Base-by-base conservation (phyloP, 305 asterid genomes). In the Fraxinus floribunda region DNA sequence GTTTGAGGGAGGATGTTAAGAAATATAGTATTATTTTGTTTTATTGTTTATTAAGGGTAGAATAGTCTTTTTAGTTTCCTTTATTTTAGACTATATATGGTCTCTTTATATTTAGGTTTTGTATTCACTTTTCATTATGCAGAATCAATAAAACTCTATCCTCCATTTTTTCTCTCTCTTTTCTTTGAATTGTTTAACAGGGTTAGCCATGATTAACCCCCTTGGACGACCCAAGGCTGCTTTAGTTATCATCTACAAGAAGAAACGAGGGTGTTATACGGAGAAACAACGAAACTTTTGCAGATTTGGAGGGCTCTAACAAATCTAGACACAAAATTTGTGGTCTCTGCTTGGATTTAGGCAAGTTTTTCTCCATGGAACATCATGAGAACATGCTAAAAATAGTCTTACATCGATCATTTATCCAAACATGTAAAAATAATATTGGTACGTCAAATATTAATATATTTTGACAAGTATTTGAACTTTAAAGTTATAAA, bases 221-320 rank as follows among this genome's bases (percentile, higher is more conserved):
- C 91, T 84, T 86, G 90, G 91, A 84, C 74, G 74, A 84, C 92
- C 94, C 89, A 88, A 87, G 94, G 96, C 87, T 86, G 92, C 91
- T 88, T 81, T 73, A 72, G 82, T 49, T 34, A 82, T 83, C 80
- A 55, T 79, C 44, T 16, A 64, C 60, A 16, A 10, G 75, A 83
- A 55, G 78, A 74, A 76, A 32, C 32, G 49, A 70, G 84, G 82
- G 74, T 39, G 76, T 88, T 89, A 84, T 93, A 88, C 87, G 83
- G 76, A 84, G 88, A 84, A 55, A 55, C 41, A 2, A 4, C 68
- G 57, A 80, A 49, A 39, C 26, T 80, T 88, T 83, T 60, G 60
- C 84, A 90, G 85, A 79, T 87, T 87, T 84, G 26, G 36, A 78
- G 76, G 84, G 78, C 75, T 80, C 5, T 64, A 22, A 20, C 66